Evolutionary conservation across 108 stramenopile species (phyloP).

Genomic region (Aurantiochytrium sp.): DNA sequence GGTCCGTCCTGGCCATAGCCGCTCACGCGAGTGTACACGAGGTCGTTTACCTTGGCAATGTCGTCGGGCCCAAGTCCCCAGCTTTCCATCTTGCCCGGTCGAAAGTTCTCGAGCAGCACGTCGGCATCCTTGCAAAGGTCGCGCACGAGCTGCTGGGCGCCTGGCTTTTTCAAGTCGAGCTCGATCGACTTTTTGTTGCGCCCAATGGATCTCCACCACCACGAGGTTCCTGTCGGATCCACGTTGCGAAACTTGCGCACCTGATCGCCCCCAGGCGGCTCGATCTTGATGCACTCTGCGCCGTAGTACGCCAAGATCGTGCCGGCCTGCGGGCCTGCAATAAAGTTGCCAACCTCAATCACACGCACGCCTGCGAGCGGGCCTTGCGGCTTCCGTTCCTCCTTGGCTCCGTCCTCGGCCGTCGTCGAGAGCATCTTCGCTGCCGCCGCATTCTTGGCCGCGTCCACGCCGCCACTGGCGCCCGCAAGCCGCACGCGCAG

Average conservation of each 20-base stretch:
- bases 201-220: conserved; percentile 12
- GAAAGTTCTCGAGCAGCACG: background rate
- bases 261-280: background rate
- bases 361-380: background rate
- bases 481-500: too few species aligned
- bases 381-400: background rate
- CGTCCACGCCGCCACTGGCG: background rate
- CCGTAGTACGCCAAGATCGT: conserved; percentile 11
- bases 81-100: conserved; percentile 1
- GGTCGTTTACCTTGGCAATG: conserved; percentile 1
- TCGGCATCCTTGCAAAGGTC: background rate
- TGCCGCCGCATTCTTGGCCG: background rate
- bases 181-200: conserved; percentile 15
- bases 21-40: conserved; percentile 5
- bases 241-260: background rate
- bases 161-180: background rate
- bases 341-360: conserved; percentile 13
- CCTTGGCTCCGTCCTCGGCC: background rate
- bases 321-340: background rate
- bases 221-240: background rate
- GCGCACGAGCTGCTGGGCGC: background rate
- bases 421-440: background rate
- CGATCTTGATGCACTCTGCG: background rate
- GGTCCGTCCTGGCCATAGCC: background rate
- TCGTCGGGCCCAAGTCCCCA: background rate